phyloP scores from a whole-genome alignment of 495 filamentous ascomycete species.

The Hypoxylon intermedium region DNA sequence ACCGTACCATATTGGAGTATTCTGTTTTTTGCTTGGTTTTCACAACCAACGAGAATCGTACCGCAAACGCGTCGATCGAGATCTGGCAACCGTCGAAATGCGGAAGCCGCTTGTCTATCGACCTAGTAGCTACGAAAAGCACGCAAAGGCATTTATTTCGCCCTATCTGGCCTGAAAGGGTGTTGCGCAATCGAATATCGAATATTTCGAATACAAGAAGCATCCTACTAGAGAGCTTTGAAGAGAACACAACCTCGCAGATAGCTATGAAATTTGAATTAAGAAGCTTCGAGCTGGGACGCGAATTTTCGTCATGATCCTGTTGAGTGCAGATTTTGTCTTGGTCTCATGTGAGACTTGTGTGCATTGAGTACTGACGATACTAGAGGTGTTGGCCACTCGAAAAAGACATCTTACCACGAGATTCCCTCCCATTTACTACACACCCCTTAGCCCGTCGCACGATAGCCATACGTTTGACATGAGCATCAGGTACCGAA shows the following conservation, averaged over 20 bases:
- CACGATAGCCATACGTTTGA: conserved; percentile 16
- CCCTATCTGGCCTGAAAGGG: conserved; percentile 43
- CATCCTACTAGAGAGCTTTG: conserved; percentile 39
- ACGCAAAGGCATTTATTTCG: conserved; percentile 23
- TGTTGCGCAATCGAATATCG: conserved; percentile 40
- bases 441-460: conserved; percentile 8
- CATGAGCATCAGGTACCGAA: conserved; percentile 21
- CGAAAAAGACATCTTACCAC: conserved; percentile 4
- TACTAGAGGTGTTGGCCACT: conserved; percentile 24
- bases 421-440: background rate
- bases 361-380: conserved; percentile 28
- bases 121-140: conserved; percentile 35
- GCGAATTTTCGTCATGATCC: conserved; percentile 3
- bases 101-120: conserved; percentile 36
- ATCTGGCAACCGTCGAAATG: conserved; percentile 42
- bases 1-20: conserved; percentile 17
- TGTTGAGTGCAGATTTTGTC: conserved; percentile 31
- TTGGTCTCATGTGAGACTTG: conserved; percentile 18
- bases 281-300: conserved; percentile 39
- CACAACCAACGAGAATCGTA: conserved; percentile 31
- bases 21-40: conserved; percentile 28
- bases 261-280: conserved; percentile 45
- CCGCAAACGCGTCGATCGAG: conserved; percentile 38
- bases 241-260: conserved; percentile 40
- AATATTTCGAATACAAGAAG: conserved; percentile 36